These are phyloP conservation scores for Graphium sp. DNA, from an alignment of 2,329 filamentous ascomycete genomes.

Conservation along the genomic window DNA sequence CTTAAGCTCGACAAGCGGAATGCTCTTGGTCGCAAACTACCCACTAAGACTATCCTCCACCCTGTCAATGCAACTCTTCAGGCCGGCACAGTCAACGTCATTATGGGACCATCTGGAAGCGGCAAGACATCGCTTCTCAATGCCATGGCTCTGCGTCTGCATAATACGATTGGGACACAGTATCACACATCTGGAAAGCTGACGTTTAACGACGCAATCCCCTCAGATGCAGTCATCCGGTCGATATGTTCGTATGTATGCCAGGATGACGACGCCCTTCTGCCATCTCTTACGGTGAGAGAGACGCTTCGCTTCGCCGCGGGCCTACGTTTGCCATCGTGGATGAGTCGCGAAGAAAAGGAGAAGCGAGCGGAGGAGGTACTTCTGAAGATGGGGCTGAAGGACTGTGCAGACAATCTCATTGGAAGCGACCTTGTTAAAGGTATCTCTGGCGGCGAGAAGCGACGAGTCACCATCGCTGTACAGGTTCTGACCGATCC, in stretches of 20 bases:
- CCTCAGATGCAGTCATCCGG: constrained; percentile 50
- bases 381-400: constrained; percentile 57
- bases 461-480: constrained; percentile 60
- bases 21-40: constrained; percentile 29
- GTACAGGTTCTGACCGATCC: constrained; percentile 65
- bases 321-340: constrained; percentile 50
- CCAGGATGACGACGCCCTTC: constrained; percentile 60
- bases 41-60: constrained; percentile 43
- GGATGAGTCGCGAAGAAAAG: constrained; percentile 55
- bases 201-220: constrained; percentile 52
- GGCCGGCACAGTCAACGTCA: constrained; percentile 53
- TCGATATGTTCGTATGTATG: constrained; percentile 64
- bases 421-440: constrained; percentile 59
- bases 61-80: constrained; percentile 51
- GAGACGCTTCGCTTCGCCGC: constrained; percentile 60
- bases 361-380: constrained; percentile 52
- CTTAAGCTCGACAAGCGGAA: constrained; percentile 47
- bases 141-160: constrained; percentile 51
- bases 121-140: constrained; percentile 65
- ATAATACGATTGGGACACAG: constrained; percentile 40
- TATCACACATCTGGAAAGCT: constrained; percentile 47
- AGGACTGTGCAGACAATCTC: constrained; percentile 61
- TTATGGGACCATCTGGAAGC: constrained; percentile 66
- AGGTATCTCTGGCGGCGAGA: constrained; percentile 67
- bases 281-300: constrained; percentile 58